Conservation (phyloP, 2,329 filamentous ascomycete species). For the Penicillium sp. region DNA sequence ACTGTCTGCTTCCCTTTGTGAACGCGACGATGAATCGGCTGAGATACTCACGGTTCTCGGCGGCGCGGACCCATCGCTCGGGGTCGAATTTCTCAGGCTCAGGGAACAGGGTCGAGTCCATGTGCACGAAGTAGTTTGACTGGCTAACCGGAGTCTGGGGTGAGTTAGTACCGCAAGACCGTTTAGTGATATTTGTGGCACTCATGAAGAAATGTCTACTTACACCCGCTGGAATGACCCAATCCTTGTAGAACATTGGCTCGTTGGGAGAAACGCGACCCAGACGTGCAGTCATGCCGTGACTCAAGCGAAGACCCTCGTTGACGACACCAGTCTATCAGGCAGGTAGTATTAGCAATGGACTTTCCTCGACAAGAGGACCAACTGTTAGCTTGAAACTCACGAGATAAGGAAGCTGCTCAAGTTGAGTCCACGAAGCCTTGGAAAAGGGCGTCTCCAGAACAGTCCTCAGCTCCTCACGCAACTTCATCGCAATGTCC, state of each 20-base stretch:
- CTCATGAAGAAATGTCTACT: not conserved
- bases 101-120: constrained; percentile 20
- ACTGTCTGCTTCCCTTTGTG: constrained; percentile 22
- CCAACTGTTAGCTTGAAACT: not conserved
- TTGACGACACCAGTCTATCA: constrained; percentile 21
- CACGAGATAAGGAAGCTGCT: constrained; percentile 40
- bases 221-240: constrained; percentile 22
- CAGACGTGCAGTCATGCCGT: constrained; percentile 21
- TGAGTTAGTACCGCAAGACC: not conserved
- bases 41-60: constrained; percentile 15
- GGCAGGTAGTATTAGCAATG: not conserved
- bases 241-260: constrained; percentile 17
- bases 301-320: constrained; percentile 20
- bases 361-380: not conserved
- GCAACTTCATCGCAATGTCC: constrained; percentile 18
- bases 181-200: not conserved
- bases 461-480: constrained; percentile 28
- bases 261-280: constrained; percentile 17
- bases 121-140: constrained; percentile 25
- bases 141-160: constrained; percentile 23
- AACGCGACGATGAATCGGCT: constrained; percentile 21
- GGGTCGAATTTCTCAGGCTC: constrained; percentile 20
- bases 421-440: constrained; percentile 30
- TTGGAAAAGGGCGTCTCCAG: constrained; percentile 21
- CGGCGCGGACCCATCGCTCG: constrained; percentile 17